These are phyloP conservation scores for Vitis rupestris DNA, from an alignment of 164 flowering plant genomes.

Conservation along the genomic window DNA sequence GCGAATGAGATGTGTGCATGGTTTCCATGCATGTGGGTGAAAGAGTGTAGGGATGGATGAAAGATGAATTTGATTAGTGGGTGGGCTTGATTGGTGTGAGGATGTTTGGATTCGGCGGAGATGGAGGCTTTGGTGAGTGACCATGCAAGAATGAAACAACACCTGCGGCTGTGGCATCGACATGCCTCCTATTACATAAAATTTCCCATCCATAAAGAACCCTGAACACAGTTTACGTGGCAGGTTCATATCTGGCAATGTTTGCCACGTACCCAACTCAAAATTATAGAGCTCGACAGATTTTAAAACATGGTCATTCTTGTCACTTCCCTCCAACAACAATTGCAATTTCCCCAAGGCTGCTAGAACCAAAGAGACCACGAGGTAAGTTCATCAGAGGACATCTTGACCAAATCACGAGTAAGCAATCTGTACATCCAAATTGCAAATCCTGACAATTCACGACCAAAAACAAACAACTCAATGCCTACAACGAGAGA, in stretches of 20 bases:
- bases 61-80: too few relatives aligned
- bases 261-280: slow-evolving; percentile 17
- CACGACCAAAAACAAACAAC: slow-evolving; percentile 32
- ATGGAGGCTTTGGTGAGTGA: too few relatives aligned
- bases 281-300: slow-evolving; percentile 37
- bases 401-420: slow-evolving; percentile 21
- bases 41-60: too few relatives aligned
- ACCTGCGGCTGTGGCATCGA: slow-evolving; percentile 4
- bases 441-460: slow-evolving; percentile 19
- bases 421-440: slow-evolving; percentile 24
- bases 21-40: too few relatives aligned
- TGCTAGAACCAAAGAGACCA: slow-evolving; percentile 28
- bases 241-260: slow-evolving; percentile 24
- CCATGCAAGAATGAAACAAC: too few relatives aligned
- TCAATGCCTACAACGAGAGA: slow-evolving; percentile 35
- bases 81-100: too few relatives aligned
- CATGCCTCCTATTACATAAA: slow-evolving; percentile 33
- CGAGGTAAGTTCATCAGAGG: slow-evolving; percentile 24
- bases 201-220: slow-evolving; percentile 35
- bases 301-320: slow-evolving; percentile 14
- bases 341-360: slow-evolving; percentile 28
- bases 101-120: too few relatives aligned
- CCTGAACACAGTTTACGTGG: slow-evolving; percentile 31
- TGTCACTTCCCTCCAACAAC: slow-evolving; percentile 34
- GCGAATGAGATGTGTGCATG: too few relatives aligned